Evolutionary conservation across 208 protist genomes (phyloP), one percentile per base, ranked within the genome.

Genomic region (Trypanosoma vivax): DNA sequence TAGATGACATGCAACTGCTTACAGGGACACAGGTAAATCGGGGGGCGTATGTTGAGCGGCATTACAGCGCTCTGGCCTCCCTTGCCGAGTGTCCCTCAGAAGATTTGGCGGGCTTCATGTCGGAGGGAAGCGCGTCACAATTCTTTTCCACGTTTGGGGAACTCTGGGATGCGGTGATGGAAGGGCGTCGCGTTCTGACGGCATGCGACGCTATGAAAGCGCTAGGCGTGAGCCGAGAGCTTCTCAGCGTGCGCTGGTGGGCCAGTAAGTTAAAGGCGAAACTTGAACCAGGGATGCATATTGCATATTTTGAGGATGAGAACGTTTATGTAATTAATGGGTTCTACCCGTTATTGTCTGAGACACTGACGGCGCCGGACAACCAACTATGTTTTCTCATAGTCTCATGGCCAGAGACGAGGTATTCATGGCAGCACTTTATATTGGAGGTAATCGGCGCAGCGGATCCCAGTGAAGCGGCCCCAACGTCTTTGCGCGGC

Each of bases 301-400:
- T 79, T 35, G 41, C 47, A 31, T 64, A 60, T 35, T 62, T 80
- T 29, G 51, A 47, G 27, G 57, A 69, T 34, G 50, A 68, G 37
- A 37, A n/a, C 10, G 4, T 76, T 14, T 90, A 88, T 51, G 73
- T 93, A 1, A 52, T 85, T 21, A 93, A 95, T 57, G 89, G 85
- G 13, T 75, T 83, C 52, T 90, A 83, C 47, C 78, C 76, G 24
- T 48, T 71, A 0, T 54, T 88, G 51, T 59, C 68, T 0, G 53
- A 74, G 39, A 28, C 56, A 34, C 75, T 82, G 60, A 76, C 60
- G 16, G 53, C 42, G 10, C 30, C 35, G 7, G 54, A 61, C 1
- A 60, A 35, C 25, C 42, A 59, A 19, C 38, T 48, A 5, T 79
- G 64, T 49, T 27, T 65, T 31, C 54, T 79, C 47, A 62, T 67